phyloP scores from a whole-genome alignment of 75 land plant species.

The Azolla pinnata region DNA sequence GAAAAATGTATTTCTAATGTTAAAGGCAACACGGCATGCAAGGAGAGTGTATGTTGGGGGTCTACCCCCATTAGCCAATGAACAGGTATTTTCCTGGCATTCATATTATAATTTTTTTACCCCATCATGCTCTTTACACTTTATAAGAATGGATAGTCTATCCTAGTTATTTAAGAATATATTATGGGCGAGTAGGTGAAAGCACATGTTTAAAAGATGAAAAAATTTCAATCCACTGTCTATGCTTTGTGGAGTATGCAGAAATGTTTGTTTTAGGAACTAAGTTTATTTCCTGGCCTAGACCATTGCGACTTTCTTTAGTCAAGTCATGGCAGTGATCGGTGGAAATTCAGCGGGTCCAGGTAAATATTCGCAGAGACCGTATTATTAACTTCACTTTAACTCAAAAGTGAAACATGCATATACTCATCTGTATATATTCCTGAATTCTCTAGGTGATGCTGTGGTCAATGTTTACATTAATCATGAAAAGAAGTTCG shows the following conservation, averaged over 20 bases:
- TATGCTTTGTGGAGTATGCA: too few relatives aligned
- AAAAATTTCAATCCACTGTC: too few relatives aligned
- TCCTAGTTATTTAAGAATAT: too few relatives aligned
- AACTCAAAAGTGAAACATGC: too few relatives aligned
- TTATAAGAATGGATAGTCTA: too few relatives aligned
- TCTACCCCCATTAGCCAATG: constrained; percentile 38
- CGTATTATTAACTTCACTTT: too few relatives aligned
- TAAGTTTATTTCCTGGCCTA: constrained; percentile 15
- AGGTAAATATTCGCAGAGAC: constrained; percentile 41
- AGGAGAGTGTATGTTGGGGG: constrained; percentile 40
- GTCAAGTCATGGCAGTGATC: constrained; percentile 75
- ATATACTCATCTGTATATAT: too few relatives aligned
- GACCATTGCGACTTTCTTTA: constrained; percentile 80
- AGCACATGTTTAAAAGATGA: too few relatives aligned
- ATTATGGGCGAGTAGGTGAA: too few relatives aligned
- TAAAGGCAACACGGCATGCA: constrained; percentile 23
- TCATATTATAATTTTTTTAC: too few relatives aligned
- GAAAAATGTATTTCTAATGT: neutral
- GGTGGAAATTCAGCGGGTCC: constrained; percentile 86
- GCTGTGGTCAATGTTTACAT: constrained; percentile 92
- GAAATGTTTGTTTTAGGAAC: too few relatives aligned
- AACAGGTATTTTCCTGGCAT: too few relatives aligned
- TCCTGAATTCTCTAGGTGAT: constrained; percentile 75
- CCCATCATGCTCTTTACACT: neutral
- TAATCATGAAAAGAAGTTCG: constrained; percentile 91